These are phyloP conservation scores for Botryotinia calthae DNA, from an alignment of 2,329 filamentous ascomycete genomes.

Conservation along the genomic window DNA sequence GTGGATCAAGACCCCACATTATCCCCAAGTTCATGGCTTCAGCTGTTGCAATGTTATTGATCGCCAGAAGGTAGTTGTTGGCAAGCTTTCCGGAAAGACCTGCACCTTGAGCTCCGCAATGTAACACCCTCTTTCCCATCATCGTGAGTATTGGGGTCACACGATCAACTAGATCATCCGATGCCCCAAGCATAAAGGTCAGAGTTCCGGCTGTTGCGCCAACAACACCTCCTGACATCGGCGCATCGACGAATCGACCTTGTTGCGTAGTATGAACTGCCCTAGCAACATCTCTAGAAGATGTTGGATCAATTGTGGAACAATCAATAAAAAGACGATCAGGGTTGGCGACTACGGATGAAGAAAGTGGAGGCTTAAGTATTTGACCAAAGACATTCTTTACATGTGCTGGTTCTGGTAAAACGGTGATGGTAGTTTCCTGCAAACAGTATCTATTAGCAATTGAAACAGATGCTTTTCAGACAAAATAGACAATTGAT, in stretches of 20 bases:
- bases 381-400: constrained; percentile 78
- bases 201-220: constrained; percentile 83
- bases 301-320: constrained; percentile 90
- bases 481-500: background rate
- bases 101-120: constrained; percentile 79
- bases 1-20: constrained; percentile 52
- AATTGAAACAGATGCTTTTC: background rate
- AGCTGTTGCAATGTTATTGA: constrained; percentile 73
- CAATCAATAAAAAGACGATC: constrained; percentile 88
- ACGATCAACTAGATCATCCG: constrained; percentile 57
- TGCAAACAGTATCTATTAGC: constrained; percentile 41
- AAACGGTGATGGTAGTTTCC: constrained; percentile 83
- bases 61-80: constrained; percentile 93
- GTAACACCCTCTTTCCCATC: constrained; percentile 85
- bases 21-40: constrained; percentile 60
- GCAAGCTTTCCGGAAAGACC: constrained; percentile 90
- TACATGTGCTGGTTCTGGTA: constrained; percentile 88
- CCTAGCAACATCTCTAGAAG: constrained; percentile 74
- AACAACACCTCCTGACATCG: constrained; percentile 95
- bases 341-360: constrained; percentile 47
- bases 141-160: constrained; percentile 67
- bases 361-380: constrained; percentile 56
- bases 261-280: constrained; percentile 63
- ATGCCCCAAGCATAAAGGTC: constrained; percentile 91
- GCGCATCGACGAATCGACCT: constrained; percentile 85